Percentiles rank a stretch among this genome's conserved stretches.
phyloP scores from a whole-genome alignment of 2,329 filamentous ascomycete species.

The Cladosporium halotolerans region DNA sequence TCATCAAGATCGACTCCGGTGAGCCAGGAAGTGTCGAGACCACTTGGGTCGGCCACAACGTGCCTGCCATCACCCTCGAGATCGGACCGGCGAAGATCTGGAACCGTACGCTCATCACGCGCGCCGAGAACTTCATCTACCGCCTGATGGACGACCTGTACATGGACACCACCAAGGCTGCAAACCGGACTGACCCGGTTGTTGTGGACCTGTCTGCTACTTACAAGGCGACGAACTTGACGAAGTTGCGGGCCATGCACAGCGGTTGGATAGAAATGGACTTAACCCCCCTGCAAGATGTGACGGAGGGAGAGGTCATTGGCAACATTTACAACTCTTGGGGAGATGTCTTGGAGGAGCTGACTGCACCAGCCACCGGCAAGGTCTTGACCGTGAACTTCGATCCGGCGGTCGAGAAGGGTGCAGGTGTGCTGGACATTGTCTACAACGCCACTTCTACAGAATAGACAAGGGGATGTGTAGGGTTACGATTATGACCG shows the following conservation, averaged over 20 bases:
- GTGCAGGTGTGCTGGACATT: constrained; percentile 30
- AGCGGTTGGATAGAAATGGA: constrained; percentile 22
- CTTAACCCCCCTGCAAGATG: constrained; percentile 30
- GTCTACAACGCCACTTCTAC: constrained; percentile 31
- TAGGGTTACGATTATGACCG: no score
- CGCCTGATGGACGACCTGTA: constrained; percentile 10
- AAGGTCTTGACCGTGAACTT: constrained; percentile 31
- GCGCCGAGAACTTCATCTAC: constrained; percentile 22
- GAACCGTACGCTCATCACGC: constrained; percentile 32
- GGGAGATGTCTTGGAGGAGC: constrained; percentile 32
- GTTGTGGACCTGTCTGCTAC: constrained; percentile 16
- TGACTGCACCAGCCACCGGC: constrained; percentile 29
- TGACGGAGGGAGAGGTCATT: constrained; percentile 32
- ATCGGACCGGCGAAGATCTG: constrained; percentile 35
- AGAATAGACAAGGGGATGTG: not conserved
- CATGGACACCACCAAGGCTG: constrained; percentile 5
- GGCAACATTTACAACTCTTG: constrained; percentile 32
- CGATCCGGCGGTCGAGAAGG: constrained; percentile 33
- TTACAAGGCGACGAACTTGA: constrained; percentile 26
- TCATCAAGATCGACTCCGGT: constrained; percentile 35
- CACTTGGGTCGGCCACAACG: constrained; percentile 30
- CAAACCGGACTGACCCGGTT: not conserved
- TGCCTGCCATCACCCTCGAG: constrained; percentile 35
- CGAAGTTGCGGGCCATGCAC: constrained; percentile 29
- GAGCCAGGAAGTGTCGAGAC: constrained; percentile 36